Evolutionary conservation across 1,284 basidiomycete genomes (phyloP), one percentile per base, ranked within the genome.

Genomic region (Apiotrichum siamense): DNA sequence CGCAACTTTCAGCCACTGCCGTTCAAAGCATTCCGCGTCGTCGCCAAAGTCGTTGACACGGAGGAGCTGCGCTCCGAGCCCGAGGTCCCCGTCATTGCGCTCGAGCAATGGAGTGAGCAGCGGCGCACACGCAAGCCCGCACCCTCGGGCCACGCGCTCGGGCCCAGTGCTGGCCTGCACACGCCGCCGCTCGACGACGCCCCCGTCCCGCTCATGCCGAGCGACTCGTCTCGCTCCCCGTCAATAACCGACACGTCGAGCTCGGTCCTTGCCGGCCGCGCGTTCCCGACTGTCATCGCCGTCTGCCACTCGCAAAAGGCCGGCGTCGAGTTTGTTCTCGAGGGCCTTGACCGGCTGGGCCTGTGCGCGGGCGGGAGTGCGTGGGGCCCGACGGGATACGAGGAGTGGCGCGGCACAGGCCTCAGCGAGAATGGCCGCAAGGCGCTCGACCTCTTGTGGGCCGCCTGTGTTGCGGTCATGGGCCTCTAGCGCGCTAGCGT

Each of bases 331-430:
- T 75, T 75, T 51, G 73, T 75, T 13, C 57, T 75, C 21, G 73
- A 75, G 48, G 73, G 73, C 32, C 50, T 73, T 46, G 73, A 75
- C 55, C 61, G 73, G 26, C 53, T 75, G 7, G 73, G 72, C 17
- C 56, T 73, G 49, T 75, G 73, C 52, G 62, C 64, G 39, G 73
- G 73, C 26, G 64, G 67, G 50, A 66, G 62, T 7, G 70, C 73
- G 4, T 75, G 73, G 73, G 73, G 73, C 25, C 69, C 72, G 12
- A 75, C 69, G 10, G 72, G 72, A 7, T 75, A 75, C 53, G 73
- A 73, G 57, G 73, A 75, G 52, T 75, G 70, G 70, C 49, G 70
- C 47, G 73, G 70, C 3, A 69, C 61, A 12, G 73, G 73, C 1
- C 49, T 75, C 53, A 72, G 66, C 43, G 66, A 67, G 38, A 63